phyloP scores from a whole-genome alignment of 805 yeast genomes.

The Lipomyces lipofer region DNA sequence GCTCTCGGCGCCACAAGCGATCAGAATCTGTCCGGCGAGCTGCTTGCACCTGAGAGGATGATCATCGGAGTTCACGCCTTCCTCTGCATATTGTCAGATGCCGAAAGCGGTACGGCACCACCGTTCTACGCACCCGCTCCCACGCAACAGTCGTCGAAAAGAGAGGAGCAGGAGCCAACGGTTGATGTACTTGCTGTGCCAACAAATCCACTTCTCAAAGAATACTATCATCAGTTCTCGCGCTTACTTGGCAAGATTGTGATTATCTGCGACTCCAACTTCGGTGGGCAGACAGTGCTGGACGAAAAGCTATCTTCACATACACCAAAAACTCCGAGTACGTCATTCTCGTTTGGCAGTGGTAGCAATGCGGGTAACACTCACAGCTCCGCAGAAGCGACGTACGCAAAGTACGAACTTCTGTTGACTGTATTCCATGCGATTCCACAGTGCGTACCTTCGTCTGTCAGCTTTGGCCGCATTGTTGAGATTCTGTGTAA shows the following conservation, averaged over 20 bases:
- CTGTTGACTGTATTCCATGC: conserved; percentile 70
- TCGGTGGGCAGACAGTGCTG: conserved; percentile 50
- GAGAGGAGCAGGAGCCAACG: conserved; percentile 4
- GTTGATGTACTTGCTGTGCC: conserved; percentile 4
- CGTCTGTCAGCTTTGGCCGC: conserved; percentile 57
- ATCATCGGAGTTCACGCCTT: conserved; percentile 71
- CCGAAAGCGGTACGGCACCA: conserved; percentile 48
- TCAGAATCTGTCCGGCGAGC: conserved; percentile 52
- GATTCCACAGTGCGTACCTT: conserved; percentile 66
- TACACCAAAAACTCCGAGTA: conserved; percentile 23
- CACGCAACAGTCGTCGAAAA: conserved; percentile 3
- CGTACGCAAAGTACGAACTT: conserved; percentile 52
- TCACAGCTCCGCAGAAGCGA: conserved; percentile 2
- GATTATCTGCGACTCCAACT: conserved; percentile 58
- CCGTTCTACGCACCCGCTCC: conserved; percentile 73
- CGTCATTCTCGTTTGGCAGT: conserved; percentile 14
- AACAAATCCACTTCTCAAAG: conserved; percentile 25
- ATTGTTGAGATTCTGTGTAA: conserved; percentile 75
- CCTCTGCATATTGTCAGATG: conserved; percentile 66
- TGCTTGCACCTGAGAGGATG: conserved; percentile 66
- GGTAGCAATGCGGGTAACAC: not conserved
- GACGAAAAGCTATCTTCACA: conserved; percentile 37
- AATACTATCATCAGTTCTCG: conserved; percentile 70
- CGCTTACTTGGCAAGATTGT: conserved; percentile 56
- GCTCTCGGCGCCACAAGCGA: conserved; percentile 40